These are phyloP conservation scores for Fusarium scirpi DNA, from an alignment of 2,329 filamentous ascomycete genomes.

Conservation along the genomic window DNA sequence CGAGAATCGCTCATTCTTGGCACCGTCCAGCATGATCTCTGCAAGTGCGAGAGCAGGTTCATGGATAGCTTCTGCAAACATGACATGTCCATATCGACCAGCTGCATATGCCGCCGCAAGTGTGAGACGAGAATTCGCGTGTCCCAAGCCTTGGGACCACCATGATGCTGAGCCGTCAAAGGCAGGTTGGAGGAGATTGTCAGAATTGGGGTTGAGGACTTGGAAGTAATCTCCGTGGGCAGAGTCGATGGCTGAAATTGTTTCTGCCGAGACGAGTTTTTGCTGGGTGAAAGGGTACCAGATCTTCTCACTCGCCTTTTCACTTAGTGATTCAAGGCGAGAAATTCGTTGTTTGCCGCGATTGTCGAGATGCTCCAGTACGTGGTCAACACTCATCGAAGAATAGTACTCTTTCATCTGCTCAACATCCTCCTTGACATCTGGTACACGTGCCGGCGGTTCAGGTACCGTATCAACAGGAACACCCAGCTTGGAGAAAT, in stretches of 20 bases:
- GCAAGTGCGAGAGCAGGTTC: constrained; percentile 79
- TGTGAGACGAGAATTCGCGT: constrained; percentile 77
- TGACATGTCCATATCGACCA: constrained; percentile 87
- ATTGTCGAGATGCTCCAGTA: constrained; percentile 64
- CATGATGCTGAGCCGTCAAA: constrained; percentile 90
- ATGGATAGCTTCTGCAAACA: constrained; percentile 86
- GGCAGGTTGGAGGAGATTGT: constrained; percentile 60
- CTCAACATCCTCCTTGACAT: constrained; percentile 61
- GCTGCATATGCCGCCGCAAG: constrained; percentile 84
- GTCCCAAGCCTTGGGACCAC: constrained; percentile 92
- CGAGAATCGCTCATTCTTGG: constrained; percentile 72
- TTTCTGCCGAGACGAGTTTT: constrained; percentile 67
- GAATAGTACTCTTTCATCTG: constrained; percentile 75
- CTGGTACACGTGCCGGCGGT: constrained; percentile 65
- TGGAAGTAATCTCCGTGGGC: constrained; percentile 85
- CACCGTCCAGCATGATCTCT: constrained; percentile 68
- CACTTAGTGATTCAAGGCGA: constrained; percentile 70
- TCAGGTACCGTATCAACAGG: constrained; percentile 67
- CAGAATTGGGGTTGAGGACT: constrained; percentile 52
- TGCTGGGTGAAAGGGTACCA: constrained; percentile 94
- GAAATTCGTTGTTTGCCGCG: constrained; percentile 68
- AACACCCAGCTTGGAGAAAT: constrained; percentile 72
- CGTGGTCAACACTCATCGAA: constrained; percentile 53
- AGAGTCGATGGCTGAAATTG: constrained; percentile 82
- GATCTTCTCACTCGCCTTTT: constrained; percentile 71